These are phyloP conservation scores for Mycena belliarum DNA, from an alignment of 768 basidiomycete species.

Conservation along the genomic window DNA sequence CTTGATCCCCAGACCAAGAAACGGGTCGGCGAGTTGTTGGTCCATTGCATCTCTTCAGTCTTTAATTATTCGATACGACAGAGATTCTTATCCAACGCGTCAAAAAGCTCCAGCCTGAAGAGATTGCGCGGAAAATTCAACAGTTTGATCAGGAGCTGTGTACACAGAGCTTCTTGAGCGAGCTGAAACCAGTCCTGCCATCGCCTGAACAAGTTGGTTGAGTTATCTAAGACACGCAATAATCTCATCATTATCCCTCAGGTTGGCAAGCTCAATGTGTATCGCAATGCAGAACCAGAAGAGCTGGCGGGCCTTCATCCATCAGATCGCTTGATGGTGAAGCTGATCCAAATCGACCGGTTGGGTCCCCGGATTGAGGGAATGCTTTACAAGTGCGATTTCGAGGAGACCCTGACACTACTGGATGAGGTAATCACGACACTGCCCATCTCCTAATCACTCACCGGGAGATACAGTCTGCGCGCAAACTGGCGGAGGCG, in stretches of 20 bases:
- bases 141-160: conserved; percentile 88
- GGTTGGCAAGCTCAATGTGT: conserved; percentile 88
- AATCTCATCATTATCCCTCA: conserved; percentile 27
- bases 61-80: conserved; percentile 36
- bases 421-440: conserved; percentile 65
- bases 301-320: conserved; percentile 90
- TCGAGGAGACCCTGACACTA: conserved; percentile 82
- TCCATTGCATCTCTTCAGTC: neutral
- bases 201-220: conserved; percentile 80
- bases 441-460: neutral
- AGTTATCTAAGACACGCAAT: neutral
- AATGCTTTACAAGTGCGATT: conserved; percentile 92
- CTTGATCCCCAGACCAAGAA: conserved; percentile 91
- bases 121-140: conserved; percentile 80
- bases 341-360: conserved; percentile 91
- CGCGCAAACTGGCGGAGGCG: conserved; percentile 79
- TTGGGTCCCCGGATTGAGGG: conserved; percentile 86
- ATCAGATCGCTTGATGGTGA: conserved; percentile 95
- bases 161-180: conserved; percentile 85
- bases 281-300: conserved; percentile 81
- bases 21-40: conserved; percentile 72
- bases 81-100: conserved; percentile 92
- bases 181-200: conserved; percentile 85
- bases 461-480: conserved; percentile 51
- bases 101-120: conserved; percentile 81